phyloP scores from a whole-genome alignment of 768 basidiomycete genomes.

The Russula sp. region DNA sequence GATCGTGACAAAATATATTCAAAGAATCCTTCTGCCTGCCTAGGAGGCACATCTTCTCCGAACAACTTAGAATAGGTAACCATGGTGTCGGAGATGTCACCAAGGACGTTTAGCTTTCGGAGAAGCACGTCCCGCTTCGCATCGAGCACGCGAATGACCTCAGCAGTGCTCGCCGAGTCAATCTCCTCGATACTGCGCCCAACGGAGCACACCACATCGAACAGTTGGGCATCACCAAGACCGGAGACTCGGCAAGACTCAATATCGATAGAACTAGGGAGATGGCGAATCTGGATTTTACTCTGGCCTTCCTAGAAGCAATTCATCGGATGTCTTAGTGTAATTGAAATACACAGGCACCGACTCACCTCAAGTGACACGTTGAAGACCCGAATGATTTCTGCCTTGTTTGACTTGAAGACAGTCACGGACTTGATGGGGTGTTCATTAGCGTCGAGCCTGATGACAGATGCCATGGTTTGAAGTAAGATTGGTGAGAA shows the following conservation, averaged over 20 bases:
- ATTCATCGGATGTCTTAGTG: background rate
- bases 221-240: slow-evolving; percentile 42
- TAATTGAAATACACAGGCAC: too few species aligned
- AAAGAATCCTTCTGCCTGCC: slow-evolving; percentile 39
- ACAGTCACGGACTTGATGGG: slow-evolving; percentile 51
- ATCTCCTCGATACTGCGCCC: slow-evolving; percentile 23
- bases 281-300: slow-evolving; percentile 43
- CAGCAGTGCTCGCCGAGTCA: slow-evolving; percentile 27
- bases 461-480: slow-evolving; percentile 7
- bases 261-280: slow-evolving; percentile 46
- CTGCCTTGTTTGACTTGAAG: slow-evolving; percentile 50
- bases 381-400: slow-evolving; percentile 47
- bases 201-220: slow-evolving; percentile 50
- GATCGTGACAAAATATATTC: slow-evolving; percentile 38
- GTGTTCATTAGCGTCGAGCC: slow-evolving; percentile 30
- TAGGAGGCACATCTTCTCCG: slow-evolving; percentile 38
- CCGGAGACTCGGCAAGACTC: slow-evolving; percentile 50
- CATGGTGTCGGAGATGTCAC: slow-evolving; percentile 40
- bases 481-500: background rate
- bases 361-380: slow-evolving; percentile 44
- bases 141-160: slow-evolving; percentile 26
- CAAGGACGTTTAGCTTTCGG: slow-evolving; percentile 35
- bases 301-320: slow-evolving; percentile 44
- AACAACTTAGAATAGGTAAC: slow-evolving; percentile 39
- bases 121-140: slow-evolving; percentile 35